These are phyloP conservation scores for Adansonia gregorii DNA, from an alignment of 441 rosid species.

Conservation along the genomic window DNA sequence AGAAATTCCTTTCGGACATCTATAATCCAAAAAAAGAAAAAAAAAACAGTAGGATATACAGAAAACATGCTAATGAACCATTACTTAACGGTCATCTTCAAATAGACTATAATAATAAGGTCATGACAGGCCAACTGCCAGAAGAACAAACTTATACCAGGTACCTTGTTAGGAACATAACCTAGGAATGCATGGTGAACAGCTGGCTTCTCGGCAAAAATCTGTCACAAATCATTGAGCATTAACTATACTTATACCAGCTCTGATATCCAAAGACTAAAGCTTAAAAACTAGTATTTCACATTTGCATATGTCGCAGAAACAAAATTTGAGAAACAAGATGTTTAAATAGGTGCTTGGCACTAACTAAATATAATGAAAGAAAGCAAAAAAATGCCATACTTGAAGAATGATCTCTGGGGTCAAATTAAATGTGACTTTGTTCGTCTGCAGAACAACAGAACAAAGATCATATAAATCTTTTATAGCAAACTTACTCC, in stretches of 20 bases:
- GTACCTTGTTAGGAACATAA: conserved; percentile 85
- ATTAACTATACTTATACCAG: not conserved
- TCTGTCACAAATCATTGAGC: conserved; percentile 45
- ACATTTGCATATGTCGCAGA: not conserved
- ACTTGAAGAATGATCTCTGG: conserved; percentile 91
- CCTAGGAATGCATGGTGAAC: conserved; percentile 80
- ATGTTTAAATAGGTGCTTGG: not conserved
- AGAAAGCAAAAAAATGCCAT: conserved; percentile 24
- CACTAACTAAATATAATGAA: conserved; percentile 8
- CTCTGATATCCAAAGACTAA: conserved; percentile 13
- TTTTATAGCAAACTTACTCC: not conserved
- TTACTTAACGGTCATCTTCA: not conserved
- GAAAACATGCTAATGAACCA: conserved; percentile 17
- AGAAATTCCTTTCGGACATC: conserved; percentile 86
- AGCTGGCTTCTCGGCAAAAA: conserved; percentile 96
- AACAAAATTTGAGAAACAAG: not conserved
- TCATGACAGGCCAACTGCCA: conserved; percentile 13
- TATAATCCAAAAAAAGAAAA: conserved; percentile 23
- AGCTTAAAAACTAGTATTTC: conserved; percentile 6
- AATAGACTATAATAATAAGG: conserved; percentile 3
- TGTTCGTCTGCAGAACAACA: conserved; percentile 71
- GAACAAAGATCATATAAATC: conserved; percentile 18
- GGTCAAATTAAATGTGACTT: conserved; percentile 79
- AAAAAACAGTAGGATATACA: not conserved
- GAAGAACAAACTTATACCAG: conserved; percentile 19